phyloP scores from a whole-genome alignment of 176 grass and related monocot genomes.

The Triticum urartu region DNA sequence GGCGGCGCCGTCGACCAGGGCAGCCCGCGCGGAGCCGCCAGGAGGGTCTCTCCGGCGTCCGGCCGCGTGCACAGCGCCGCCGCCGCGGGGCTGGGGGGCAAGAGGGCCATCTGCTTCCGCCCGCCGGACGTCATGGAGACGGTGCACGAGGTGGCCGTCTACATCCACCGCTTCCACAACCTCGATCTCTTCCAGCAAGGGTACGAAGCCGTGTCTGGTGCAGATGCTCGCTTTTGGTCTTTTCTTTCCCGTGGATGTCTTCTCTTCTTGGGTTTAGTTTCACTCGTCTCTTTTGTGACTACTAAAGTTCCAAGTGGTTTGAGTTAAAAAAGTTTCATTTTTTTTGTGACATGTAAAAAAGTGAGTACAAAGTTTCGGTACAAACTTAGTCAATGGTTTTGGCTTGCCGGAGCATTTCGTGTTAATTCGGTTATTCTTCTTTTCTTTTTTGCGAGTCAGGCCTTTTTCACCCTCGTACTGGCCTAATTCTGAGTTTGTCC shows the following conservation, averaged over 20 bases:
- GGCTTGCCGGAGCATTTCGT: not conserved
- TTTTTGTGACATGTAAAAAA: not conserved
- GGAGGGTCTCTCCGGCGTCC: slow-evolving; percentile 55
- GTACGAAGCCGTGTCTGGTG: slow-evolving; percentile 34
- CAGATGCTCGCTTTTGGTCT: not conserved
- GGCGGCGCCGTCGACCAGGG: slow-evolving; percentile 56
- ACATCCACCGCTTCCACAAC: slow-evolving; percentile 98
- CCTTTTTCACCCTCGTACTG: not conserved
- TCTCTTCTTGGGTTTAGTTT: slow-evolving; percentile 36
- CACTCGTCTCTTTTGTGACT: not conserved
- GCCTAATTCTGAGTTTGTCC: not conserved
- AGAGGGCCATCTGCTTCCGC: slow-evolving; percentile 31
- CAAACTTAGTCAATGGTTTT: not conserved
- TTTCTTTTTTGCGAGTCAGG: not conserved
- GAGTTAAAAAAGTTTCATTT: not conserved
- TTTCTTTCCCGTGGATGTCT: not conserved
- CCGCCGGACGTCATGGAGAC: slow-evolving; percentile 82
- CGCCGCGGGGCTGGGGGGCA: not conserved
- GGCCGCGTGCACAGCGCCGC: slow-evolving; percentile 48
- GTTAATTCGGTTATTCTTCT: not conserved
- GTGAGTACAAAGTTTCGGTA: not conserved
- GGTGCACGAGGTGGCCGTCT: slow-evolving; percentile 88
- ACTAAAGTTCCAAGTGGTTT: slow-evolving; percentile 29
- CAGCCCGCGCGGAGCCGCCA: slow-evolving; percentile 47
- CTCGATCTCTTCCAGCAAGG: slow-evolving; percentile 99